Evolutionary conservation across 164 flowering plant genomes (phyloP).

Genomic region (Liriodendron chinense): DNA sequence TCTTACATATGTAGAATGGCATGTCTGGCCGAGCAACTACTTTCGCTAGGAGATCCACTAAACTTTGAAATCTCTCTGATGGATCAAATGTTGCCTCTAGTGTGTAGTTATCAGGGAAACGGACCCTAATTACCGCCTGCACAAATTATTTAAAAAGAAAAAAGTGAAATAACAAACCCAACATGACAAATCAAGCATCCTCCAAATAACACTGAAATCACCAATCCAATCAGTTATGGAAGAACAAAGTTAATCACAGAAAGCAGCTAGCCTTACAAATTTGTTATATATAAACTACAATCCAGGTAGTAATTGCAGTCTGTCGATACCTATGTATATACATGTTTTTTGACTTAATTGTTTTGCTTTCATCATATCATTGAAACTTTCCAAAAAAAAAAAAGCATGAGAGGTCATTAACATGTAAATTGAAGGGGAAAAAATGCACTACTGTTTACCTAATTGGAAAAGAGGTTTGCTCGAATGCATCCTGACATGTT

Average conservation of each 20-base stretch:
- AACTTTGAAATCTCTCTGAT: constrained; percentile 71
- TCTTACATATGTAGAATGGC: constrained; percentile 80
- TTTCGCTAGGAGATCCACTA: constrained; percentile 65
- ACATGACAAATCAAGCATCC: not conserved
- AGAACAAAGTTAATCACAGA: not conserved
- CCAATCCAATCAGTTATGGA: not conserved
- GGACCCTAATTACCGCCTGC: constrained; percentile 75
- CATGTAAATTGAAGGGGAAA: too few species aligned
- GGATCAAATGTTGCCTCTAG: constrained; percentile 81
- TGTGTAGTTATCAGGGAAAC: constrained; percentile 86
- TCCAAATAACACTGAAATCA: not conserved
- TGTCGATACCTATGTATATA: not conserved
- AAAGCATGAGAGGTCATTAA: too few species aligned
- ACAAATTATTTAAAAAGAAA: constrained; percentile 8
- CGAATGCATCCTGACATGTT: too few species aligned
- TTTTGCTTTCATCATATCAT: not conserved
- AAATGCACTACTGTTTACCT: too few species aligned
- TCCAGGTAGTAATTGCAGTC: not conserved
- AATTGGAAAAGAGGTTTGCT: too few species aligned
- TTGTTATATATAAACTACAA: not conserved
- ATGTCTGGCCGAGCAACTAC: constrained; percentile 69
- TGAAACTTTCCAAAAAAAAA: not conserved
- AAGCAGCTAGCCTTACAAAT: not conserved
- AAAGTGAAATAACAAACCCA: not conserved
- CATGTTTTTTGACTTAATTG: not conserved